Percentiles rank a stretch among this genome's conserved stretches.
phyloP scores from a whole-genome alignment of 306 rosid species.

The Sindora glabra region DNA sequence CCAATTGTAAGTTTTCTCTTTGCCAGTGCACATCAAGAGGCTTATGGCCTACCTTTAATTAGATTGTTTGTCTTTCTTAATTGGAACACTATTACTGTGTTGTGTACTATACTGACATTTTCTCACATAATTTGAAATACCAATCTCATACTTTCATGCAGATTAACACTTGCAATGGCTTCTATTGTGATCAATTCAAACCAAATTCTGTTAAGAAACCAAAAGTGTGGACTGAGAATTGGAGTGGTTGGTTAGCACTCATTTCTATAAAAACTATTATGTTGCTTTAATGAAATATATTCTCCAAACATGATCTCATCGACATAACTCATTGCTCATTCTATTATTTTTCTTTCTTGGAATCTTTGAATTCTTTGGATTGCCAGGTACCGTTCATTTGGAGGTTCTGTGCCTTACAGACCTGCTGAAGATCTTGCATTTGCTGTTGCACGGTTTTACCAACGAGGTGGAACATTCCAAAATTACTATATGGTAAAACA shows the following conservation, averaged over 20 bases:
- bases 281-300: conserved; percentile 4
- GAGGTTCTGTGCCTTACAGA: conserved; percentile 75
- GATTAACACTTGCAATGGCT: conserved; percentile 91
- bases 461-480: conserved; percentile 88
- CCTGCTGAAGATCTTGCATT: conserved; percentile 89
- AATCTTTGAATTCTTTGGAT: conserved; percentile 3
- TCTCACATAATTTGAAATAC: not conserved
- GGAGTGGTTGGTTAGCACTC: conserved; percentile 70
- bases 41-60: not conserved
- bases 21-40: not conserved
- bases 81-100: not conserved
- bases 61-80: not conserved
- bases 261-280: not conserved
- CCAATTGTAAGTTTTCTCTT: conserved; percentile 62
- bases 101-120: not conserved
- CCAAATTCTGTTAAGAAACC: conserved; percentile 75
- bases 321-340: not conserved
- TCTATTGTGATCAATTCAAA: conserved; percentile 80
- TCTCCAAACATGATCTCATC: not conserved
- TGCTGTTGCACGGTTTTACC: conserved; percentile 85
- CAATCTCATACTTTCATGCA: conserved; percentile 17
- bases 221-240: conserved; percentile 92
- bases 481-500: conserved; percentile 85
- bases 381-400: conserved; percentile 69
- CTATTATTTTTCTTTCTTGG: not conserved